A percentile compares a stretch with the other conserved stretches of the same genome.
Evolutionary conservation across 352 stramenopile species (phyloP).

Genomic region (Pythium aquatile): DNA sequence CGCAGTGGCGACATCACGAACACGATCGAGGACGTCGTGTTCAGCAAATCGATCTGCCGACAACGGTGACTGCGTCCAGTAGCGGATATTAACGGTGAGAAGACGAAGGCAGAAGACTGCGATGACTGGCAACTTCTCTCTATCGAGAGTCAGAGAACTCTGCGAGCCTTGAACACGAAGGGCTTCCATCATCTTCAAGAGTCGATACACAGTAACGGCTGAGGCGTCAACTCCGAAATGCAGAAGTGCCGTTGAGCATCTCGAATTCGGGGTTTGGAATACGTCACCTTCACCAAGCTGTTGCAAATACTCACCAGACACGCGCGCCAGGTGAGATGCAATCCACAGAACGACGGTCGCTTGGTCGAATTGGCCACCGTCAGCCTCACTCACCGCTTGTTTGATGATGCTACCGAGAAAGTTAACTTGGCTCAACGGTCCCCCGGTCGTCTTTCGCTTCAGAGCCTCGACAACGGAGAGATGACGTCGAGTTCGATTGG

Average conservation of each 20-base stretch:
- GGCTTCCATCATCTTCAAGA: not conserved
- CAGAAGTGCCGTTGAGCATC: not conserved
- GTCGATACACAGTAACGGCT: not conserved
- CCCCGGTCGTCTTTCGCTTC: not conserved
- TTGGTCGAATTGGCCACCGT: not conserved
- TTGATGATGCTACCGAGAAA: not conserved
- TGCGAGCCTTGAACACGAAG: not conserved
- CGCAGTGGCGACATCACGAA: not conserved
- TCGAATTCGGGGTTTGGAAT: not conserved
- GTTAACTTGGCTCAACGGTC: not conserved
- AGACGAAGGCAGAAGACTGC: not conserved
- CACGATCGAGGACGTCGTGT: not conserved
- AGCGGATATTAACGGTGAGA: not conserved
- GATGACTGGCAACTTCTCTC: not conserved
- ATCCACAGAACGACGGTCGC: not conserved
- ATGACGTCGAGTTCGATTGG: not conserved
- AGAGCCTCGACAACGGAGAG: not conserved
- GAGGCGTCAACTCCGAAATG: not conserved
- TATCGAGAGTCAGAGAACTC: not conserved
- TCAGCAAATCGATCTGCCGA: not conserved
- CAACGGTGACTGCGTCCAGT: not conserved
- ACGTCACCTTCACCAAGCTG: not conserved
- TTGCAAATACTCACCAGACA: not conserved
- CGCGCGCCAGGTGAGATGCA: not conserved
- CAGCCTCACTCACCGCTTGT: not conserved